Evolutionary conservation across 192 early-diverging fungal species (phyloP).

Genomic region (Chytriomyces sp.): DNA sequence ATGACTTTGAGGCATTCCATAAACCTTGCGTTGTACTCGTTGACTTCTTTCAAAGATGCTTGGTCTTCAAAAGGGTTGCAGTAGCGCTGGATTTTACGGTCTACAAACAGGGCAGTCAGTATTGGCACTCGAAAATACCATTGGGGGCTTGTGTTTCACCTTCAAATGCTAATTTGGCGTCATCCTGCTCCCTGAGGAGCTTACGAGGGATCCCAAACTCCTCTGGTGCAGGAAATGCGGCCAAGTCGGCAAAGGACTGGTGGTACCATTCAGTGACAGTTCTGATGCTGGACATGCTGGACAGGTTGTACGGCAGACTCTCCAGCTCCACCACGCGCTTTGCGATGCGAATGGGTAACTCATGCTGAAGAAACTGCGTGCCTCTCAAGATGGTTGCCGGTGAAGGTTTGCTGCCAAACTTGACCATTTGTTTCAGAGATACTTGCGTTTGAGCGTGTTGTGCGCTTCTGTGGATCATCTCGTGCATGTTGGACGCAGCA

Average conservation of each 20-base stretch:
- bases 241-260: slow-evolving; percentile 81
- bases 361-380: slow-evolving; percentile 62
- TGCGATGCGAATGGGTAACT: slow-evolving; percentile 90
- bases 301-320: slow-evolving; percentile 80
- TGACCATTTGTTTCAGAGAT: slow-evolving; percentile 91
- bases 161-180: slow-evolving; percentile 10
- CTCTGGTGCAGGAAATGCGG: slow-evolving; percentile 59
- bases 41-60: slow-evolving; percentile 45
- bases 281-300: slow-evolving; percentile 86
- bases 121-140: too few species aligned
- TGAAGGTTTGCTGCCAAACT: slow-evolving; percentile 71
- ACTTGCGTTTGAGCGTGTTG: slow-evolving; percentile 89
- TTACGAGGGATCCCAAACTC: slow-evolving; percentile 48
- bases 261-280: slow-evolving; percentile 97
- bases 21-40: slow-evolving; percentile 82
- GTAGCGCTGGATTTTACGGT: too few species aligned
- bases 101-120: too few species aligned
- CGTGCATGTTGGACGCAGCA: not conserved
- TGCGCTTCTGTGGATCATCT: slow-evolving; percentile 43
- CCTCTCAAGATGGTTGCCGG: slow-evolving; percentile 47
- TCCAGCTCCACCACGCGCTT: slow-evolving; percentile 97
- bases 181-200: not conserved
- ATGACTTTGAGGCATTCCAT: slow-evolving; percentile 88
- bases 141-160: too few species aligned
- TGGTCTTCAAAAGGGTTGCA: too few species aligned